phyloP scores from a whole-genome alignment of 2,329 filamentous ascomycete species.

The Septoria petroselini region DNA sequence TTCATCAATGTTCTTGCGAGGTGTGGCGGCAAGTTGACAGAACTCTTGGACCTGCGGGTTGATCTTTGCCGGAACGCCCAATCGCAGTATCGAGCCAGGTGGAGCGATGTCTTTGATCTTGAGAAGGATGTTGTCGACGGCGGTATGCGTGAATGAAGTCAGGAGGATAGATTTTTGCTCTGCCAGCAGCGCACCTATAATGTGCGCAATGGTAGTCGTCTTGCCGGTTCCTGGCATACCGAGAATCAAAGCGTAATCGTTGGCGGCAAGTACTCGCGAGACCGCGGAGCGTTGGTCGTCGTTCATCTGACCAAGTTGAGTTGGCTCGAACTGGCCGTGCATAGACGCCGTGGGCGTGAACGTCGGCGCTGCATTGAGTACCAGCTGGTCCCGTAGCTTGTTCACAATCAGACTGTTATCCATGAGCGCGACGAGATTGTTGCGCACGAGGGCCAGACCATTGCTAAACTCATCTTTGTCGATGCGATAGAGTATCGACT shows the following conservation, averaged over 20 bases:
- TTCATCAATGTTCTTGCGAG: conserved; percentile 75
- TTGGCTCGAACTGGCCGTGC: conserved; percentile 23
- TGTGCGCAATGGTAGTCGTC: conserved; percentile 96
- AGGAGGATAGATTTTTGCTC: conserved; percentile 90
- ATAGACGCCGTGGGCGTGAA: conserved; percentile 52
- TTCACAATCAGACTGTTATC: conserved; percentile 34
- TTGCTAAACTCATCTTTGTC: conserved; percentile 99
- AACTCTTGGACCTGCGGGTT: conserved; percentile 86
- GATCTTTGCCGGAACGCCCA: conserved; percentile 80
- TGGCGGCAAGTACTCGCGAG: conserved; percentile 90
- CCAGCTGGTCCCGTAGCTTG: conserved; percentile 72
- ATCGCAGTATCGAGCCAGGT: conserved; percentile 70
- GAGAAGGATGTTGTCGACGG: conserved; percentile 94
- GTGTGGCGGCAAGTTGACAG: conserved; percentile 70
- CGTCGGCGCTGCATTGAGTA: conserved; percentile 68
- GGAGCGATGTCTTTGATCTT: conserved; percentile 66
- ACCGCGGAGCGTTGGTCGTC: conserved; percentile 83
- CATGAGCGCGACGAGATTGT: conserved; percentile 93
- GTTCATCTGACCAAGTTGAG: conserved; percentile 59
- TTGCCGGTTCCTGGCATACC: conserved; percentile 99
- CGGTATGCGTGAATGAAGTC: conserved; percentile 94
- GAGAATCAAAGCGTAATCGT: conserved; percentile 93
- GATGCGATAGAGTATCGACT: conserved; percentile 70
- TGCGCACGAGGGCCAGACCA: conserved; percentile 90
- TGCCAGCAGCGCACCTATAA: conserved; percentile 82